phyloP scores from a whole-genome alignment of 108 stramenopile genomes.

The Ochromonas danica region DNA sequence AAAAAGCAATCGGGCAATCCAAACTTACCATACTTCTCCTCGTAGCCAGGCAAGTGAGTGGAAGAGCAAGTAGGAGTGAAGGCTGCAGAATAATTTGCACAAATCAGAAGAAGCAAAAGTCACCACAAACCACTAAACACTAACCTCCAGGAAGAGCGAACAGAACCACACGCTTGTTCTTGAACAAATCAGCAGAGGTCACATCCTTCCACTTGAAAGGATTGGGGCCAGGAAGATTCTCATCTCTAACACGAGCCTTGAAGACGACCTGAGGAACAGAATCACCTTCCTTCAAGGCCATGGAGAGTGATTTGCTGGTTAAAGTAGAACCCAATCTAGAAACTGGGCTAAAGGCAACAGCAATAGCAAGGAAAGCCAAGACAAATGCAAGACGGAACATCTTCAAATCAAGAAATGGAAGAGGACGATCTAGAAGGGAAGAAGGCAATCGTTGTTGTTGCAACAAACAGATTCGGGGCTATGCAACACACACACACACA shows the following conservation, averaged over 20 bases:
- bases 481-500: no score
- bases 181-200: constrained; percentile 53
- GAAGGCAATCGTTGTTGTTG: no score
- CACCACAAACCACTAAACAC: not conserved
- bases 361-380: not conserved
- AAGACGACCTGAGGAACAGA: constrained; percentile 55
- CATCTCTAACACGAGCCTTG: constrained; percentile 55
- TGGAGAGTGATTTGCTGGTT: not conserved
- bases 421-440: no score
- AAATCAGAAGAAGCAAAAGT: not conserved
- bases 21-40: constrained; percentile 27
- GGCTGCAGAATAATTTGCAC: constrained; percentile 11
- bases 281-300: constrained; percentile 49
- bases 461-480: no score
- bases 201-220: constrained; percentile 62
- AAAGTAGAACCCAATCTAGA: no score
- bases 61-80: constrained; percentile 56
- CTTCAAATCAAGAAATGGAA: no score
- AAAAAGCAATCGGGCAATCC: not conserved
- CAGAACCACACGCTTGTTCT: constrained; percentile 46
- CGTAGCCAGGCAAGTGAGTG: constrained; percentile 50
- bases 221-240: constrained; percentile 39
- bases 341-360: not conserved
- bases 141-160: constrained; percentile 1
- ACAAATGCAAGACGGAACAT: not conserved